phyloP scores from a whole-genome alignment of 2,329 filamentous ascomycete species.

The Monosporascus sp. region DNA sequence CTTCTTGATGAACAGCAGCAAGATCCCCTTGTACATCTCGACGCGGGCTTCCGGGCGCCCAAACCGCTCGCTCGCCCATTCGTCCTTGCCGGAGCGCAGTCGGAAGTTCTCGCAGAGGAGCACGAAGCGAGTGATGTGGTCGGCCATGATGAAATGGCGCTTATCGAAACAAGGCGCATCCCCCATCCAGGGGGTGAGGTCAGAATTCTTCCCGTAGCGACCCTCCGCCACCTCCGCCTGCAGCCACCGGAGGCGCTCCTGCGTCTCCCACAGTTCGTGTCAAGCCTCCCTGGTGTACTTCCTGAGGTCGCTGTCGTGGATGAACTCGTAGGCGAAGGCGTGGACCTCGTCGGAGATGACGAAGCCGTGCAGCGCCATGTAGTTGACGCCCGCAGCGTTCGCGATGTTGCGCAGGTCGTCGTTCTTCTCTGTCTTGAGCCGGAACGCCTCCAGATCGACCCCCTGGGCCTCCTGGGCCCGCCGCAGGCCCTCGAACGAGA shows the following conservation, averaged over 20 bases:
- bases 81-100: constrained; percentile 10
- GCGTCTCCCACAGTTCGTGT: not conserved
- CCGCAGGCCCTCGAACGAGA: too few relatives aligned
- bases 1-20: constrained; percentile 3
- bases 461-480: too few relatives aligned
- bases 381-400: not conserved
- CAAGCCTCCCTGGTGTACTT: not conserved
- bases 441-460: too few relatives aligned
- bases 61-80: constrained; percentile 14
- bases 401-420: not conserved
- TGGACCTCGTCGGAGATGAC: too few relatives aligned
- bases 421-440: not conserved
- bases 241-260: not conserved
- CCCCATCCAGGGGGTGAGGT: not conserved
- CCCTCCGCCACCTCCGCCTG: not conserved
- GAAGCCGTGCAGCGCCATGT: too few relatives aligned
- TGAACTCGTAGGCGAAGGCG: not conserved
- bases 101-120: constrained; percentile 19
- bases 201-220: not conserved
- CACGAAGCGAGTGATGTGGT: constrained; percentile 22
- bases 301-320: not conserved
- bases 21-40: constrained; percentile 18
- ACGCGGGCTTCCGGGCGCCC: constrained; percentile 12
- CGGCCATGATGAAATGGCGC: constrained; percentile 5
- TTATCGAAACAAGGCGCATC: not conserved